Conservation (phyloP, 495 filamentous ascomycete species). For the Mycothermus thermophilus region DNA sequence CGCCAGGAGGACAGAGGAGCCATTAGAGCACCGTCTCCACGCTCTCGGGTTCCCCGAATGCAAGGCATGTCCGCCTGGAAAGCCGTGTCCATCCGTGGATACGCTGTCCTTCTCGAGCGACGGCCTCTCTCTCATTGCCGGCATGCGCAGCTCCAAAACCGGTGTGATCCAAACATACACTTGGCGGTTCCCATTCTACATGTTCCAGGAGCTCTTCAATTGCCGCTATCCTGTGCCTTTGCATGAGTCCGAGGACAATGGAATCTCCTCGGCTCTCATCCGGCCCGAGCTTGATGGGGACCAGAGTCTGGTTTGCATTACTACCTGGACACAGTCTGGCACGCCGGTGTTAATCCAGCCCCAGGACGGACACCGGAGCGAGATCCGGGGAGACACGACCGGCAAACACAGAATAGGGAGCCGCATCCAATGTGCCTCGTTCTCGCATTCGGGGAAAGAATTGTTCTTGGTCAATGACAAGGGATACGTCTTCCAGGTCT, state of each 20-base stretch:
- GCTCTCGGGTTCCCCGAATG: conserved; percentile 16
- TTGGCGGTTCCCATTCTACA: conserved; percentile 22
- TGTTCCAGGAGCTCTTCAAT: conserved; percentile 17
- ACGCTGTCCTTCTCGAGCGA: conserved; percentile 25
- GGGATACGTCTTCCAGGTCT: conserved; percentile 23
- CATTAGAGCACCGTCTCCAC: conserved; percentile 24
- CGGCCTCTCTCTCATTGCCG: conserved; percentile 22
- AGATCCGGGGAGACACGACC: conserved; percentile 15
- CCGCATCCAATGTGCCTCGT: conserved; percentile 22
- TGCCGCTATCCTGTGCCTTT: conserved; percentile 24
- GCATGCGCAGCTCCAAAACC: conserved; percentile 17
- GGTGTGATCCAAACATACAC: conserved; percentile 20
- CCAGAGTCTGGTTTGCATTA: conserved; percentile 22
- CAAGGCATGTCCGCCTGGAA: conserved; percentile 18
- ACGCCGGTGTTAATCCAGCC: conserved; percentile 25
- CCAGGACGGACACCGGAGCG: conserved; percentile 18
- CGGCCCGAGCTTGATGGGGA: conserved; percentile 14
- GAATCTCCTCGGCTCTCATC: conserved; percentile 19
- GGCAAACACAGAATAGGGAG: conserved; percentile 17
- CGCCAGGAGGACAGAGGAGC: conserved; percentile 15
- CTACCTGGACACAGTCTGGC: conserved; percentile 27
- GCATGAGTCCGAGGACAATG: conserved; percentile 26
- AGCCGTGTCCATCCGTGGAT: no score
- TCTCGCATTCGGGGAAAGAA: conserved; percentile 20
- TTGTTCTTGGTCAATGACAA: conserved; percentile 26